These are phyloP conservation scores for Cornus controversa DNA, from an alignment of 148 eudicot species.

Conservation along the genomic window DNA sequence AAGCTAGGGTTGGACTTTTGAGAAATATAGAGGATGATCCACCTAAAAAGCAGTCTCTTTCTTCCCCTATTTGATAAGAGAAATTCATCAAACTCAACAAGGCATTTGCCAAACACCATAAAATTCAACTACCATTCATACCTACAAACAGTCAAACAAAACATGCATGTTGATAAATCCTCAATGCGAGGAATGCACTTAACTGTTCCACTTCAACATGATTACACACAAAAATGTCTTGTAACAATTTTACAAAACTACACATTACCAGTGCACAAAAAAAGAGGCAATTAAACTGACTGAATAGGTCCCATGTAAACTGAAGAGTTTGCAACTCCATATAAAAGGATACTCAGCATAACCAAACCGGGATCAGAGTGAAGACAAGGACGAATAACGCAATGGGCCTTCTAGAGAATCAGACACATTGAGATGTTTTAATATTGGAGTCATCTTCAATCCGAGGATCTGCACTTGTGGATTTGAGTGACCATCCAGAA, in stretches of 20 bases:
- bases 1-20: too few species aligned
- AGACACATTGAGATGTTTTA: conserved; percentile 53
- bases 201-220: neutral
- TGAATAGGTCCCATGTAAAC: neutral
- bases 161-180: neutral
- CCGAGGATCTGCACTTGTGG: conserved; percentile 56
- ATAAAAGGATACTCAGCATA: neutral
- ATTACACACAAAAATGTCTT: neutral
- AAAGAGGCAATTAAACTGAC: neutral
- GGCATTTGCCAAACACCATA: neutral
- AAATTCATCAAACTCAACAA: neutral
- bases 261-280: neutral
- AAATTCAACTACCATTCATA: too few species aligned
- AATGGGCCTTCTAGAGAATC: conserved; percentile 55
- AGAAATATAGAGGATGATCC: too few species aligned
- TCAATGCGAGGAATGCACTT: neutral
- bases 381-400: conserved; percentile 43
- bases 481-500: conserved; percentile 77
- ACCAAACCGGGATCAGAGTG: conserved; percentile 12
- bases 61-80: too few species aligned
- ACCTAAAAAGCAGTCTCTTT: too few species aligned
- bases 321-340: neutral
- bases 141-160: too few species aligned
- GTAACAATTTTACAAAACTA: too few species aligned
- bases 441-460: conserved; percentile 63